These are phyloP conservation scores for Musa beccarii DNA, from an alignment of 176 grass and related monocot species.

Conservation along the genomic window DNA sequence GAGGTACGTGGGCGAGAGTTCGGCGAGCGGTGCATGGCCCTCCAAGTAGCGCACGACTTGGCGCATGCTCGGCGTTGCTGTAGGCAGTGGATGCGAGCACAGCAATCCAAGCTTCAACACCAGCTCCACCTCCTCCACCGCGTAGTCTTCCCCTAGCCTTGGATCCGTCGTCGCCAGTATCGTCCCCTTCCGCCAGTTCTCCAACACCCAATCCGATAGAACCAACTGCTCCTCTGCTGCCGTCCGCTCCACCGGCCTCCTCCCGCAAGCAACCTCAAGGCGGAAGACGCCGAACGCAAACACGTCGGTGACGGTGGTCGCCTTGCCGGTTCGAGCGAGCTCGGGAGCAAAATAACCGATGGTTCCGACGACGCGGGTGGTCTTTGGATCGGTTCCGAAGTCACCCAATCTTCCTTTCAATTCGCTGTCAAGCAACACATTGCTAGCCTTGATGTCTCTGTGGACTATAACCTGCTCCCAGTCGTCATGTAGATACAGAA, in stretches of 20 bases:
- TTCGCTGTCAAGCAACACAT: constrained; percentile 18
- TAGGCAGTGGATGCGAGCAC: constrained; percentile 17
- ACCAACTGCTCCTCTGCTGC: neutral
- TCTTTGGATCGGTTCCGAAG: constrained; percentile 28
- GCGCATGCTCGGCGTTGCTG: constrained; percentile 28
- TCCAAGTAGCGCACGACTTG: constrained; percentile 34
- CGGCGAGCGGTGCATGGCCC: neutral
- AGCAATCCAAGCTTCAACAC: constrained; percentile 21
- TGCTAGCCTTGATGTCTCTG: constrained; percentile 21
- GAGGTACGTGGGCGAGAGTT: neutral
- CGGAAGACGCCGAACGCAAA: constrained; percentile 28
- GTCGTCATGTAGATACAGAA: constrained; percentile 28
- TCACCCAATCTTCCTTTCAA: constrained; percentile 31
- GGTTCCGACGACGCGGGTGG: constrained; percentile 27
- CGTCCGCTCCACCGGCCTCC: constrained; percentile 6
- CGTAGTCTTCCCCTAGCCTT: neutral
- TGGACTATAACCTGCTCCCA: constrained; percentile 16
- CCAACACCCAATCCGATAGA: constrained; percentile 18
- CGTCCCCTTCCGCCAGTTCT: neutral
- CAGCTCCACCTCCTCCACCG: neutral
- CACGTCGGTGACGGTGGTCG: constrained; percentile 3
- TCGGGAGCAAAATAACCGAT: constrained; percentile 34
- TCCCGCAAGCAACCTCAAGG: constrained; percentile 26
- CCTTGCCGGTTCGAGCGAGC: constrained; percentile 16
- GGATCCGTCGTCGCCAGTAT: neutral